phyloP scores from a whole-genome alignment of 768 basidiomycete species.

The Coprinellus micaceus region DNA sequence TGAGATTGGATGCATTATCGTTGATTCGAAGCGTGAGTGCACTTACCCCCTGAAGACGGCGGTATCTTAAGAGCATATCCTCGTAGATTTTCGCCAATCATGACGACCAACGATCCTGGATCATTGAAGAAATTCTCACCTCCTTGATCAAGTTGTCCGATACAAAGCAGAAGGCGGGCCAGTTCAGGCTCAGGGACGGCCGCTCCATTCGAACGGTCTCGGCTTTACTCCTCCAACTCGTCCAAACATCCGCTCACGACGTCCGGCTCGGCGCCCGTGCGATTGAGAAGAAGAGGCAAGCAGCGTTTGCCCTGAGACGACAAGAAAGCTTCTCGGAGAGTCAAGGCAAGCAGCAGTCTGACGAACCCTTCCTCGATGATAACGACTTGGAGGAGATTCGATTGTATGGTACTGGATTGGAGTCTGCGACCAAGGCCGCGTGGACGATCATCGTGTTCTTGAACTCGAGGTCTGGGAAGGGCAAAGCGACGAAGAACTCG shows the following conservation, averaged over 20 bases:
- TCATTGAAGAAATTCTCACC: constrained; percentile 93
- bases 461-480: constrained; percentile 72
- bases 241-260: constrained; percentile 91
- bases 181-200: constrained; percentile 83
- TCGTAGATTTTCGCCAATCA: constrained; percentile 85
- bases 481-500: constrained; percentile 83
- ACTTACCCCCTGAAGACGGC: background rate
- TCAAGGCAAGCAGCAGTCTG: constrained; percentile 24
- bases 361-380: constrained; percentile 61
- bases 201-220: constrained; percentile 91
- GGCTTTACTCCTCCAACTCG: constrained; percentile 89
- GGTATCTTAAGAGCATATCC: background rate
- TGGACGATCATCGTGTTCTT: constrained; percentile 79
- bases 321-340: constrained; percentile 60
- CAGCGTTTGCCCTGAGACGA: constrained; percentile 54
- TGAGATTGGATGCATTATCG: constrained; percentile 78
- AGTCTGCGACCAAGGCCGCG: constrained; percentile 81
- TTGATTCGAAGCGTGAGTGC: constrained; percentile 78
- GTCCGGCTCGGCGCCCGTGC: constrained; percentile 66
- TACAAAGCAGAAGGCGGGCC: constrained; percentile 84
- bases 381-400: constrained; percentile 71
- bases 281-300: constrained; percentile 61
- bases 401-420: constrained; percentile 67
- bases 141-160: constrained; percentile 89
- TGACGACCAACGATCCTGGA: constrained; percentile 90